phyloP scores from a whole-genome alignment of 257 asterid genomes.

The Rehmannia glutinosa region DNA sequence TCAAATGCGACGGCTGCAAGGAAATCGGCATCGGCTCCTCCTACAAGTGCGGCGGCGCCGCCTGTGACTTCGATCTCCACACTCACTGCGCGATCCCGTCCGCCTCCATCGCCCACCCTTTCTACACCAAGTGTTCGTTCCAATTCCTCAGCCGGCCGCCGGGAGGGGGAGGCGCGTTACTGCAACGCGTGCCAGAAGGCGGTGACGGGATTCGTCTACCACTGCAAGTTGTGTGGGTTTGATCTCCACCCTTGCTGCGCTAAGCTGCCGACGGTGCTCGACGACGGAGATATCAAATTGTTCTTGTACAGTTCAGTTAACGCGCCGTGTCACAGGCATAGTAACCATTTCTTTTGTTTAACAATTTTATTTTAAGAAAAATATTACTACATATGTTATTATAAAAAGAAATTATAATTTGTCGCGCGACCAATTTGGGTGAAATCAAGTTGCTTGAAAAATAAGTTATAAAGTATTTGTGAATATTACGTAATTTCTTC shows the following conservation, averaged over 20 bases:
- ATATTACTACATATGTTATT: too few relatives aligned
- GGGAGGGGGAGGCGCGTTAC: conserved; percentile 61
- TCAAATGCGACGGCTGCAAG: conserved; percentile 97
- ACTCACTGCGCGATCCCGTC: conserved; percentile 76
- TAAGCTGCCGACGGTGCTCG: conserved; percentile 78
- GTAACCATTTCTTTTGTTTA: not conserved
- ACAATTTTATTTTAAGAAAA: too few relatives aligned
- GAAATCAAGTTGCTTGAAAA: too few relatives aligned
- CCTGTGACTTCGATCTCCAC: conserved; percentile 87
- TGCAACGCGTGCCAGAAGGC: conserved; percentile 92
- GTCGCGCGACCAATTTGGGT: too few relatives aligned
- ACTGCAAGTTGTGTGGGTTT: conserved; percentile 72
- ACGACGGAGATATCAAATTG: conserved; percentile 70
- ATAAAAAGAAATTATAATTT: too few relatives aligned
- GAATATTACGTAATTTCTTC: too few relatives aligned
- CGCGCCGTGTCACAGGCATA: conserved; percentile 65
- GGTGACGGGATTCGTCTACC: conserved; percentile 77
- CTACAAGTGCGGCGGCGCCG: conserved; percentile 51
- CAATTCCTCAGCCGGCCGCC: conserved; percentile 77
- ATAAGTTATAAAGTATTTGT: too few relatives aligned
- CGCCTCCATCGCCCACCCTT: conserved; percentile 68
- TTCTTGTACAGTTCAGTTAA: conserved; percentile 47
- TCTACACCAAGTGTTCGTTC: conserved; percentile 72
- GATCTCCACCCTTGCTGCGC: conserved; percentile 98
- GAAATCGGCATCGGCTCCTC: conserved; percentile 86